Evolutionary conservation across 75 land plant genomes (phyloP), one percentile per base, ranked within the genome.

Genomic region (Isoetes taiwanensis): DNA sequence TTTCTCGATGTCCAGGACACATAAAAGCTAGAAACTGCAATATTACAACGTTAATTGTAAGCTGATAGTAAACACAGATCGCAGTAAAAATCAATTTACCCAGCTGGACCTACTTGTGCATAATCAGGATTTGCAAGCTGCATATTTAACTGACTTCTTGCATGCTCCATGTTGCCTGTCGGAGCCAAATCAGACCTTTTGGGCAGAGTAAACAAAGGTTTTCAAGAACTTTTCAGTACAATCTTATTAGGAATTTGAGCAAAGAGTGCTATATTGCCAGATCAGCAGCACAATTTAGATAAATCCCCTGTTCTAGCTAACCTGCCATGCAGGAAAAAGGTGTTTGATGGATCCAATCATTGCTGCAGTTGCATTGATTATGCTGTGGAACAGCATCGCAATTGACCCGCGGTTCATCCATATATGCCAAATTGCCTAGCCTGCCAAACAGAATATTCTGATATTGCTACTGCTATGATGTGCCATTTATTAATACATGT

Each of bases 11-110:
- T 25, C 68, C 68, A 28, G 72, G 66, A 39, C 72, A 69, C 72
- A 69, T 69, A 54, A 69, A 69, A 30, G 57, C 72, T 50, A 69
- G 56, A 69, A 69, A 69, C 72, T 69, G 62, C 62, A 12, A 8
- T n/a, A n/a, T n/a, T n/a, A n/a, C n/a, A n/a, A n/a, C n/a, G n/a
- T n/a, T n/a, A n/a, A n/a, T n/a, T n/a, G n/a, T n/a, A n/a, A n/a
- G n/a, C n/a, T n/a, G n/a, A n/a, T n/a, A n/a, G n/a, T n/a, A n/a
- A n/a, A n/a, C n/a, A n/a, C n/a, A n/a, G n/a, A n/a, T n/a, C n/a
- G n/a, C n/a, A n/a, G n/a, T n/a, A n/a, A n/a, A n/a, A n/a, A n/a
- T n/a, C n/a, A n/a, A n/a, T n/a, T n/a, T n/a, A n/a, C n/a, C n/a
- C n/a, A n/a, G n/a, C n/a, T n/a, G n/a, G 50, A 5, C 16, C 50